phyloP scores from a whole-genome alignment of 371 early-diverging fungal genomes.

The Mortierella sp. region DNA sequence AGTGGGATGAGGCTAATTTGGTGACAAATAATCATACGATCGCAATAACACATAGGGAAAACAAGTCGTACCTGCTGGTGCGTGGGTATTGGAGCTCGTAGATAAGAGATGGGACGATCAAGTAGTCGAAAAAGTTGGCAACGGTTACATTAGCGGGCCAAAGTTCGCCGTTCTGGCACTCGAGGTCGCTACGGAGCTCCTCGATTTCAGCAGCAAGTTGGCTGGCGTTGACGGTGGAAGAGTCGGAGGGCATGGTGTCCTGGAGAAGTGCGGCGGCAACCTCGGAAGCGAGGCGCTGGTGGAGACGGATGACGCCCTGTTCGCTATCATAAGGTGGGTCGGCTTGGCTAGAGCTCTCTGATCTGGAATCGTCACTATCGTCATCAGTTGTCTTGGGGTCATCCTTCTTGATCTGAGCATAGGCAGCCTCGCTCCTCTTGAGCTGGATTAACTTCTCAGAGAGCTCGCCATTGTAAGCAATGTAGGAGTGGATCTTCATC shows the following conservation, averaged over 20 bases:
- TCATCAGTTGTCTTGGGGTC: slow-evolving; percentile 40
- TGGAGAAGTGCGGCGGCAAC: slow-evolving; percentile 32
- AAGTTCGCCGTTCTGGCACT: slow-evolving; percentile 62
- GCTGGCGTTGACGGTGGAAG: slow-evolving; percentile 6
- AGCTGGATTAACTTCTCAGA: slow-evolving; percentile 66
- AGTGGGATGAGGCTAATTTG: background rate
- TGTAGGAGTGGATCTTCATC: slow-evolving; percentile 96
- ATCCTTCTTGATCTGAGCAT: slow-evolving; percentile 45
- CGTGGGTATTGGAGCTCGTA: slow-evolving; percentile 97
- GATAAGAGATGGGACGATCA: slow-evolving; percentile 90
- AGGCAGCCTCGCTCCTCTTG: slow-evolving; percentile 45
- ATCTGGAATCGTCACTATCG: slow-evolving; percentile 5
- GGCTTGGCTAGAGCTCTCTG: background rate
- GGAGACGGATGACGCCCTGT: slow-evolving; percentile 7
- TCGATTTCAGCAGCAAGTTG: slow-evolving; percentile 66
- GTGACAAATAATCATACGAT: background rate
- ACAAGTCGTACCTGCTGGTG: slow-evolving; percentile 71
- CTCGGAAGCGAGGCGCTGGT: slow-evolving; percentile 34
- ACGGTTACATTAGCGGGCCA: slow-evolving; percentile 87
- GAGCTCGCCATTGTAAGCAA: slow-evolving; percentile 78
- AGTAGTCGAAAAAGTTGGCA: slow-evolving; percentile 88
- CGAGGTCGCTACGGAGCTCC: slow-evolving; percentile 74
- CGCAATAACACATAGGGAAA: background rate
- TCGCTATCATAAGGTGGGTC: slow-evolving; percentile 7
- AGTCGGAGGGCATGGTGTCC: slow-evolving; percentile 10